Conservation (phyloP, 179 eudicot species). For the Pouteria campechiana region DNA sequence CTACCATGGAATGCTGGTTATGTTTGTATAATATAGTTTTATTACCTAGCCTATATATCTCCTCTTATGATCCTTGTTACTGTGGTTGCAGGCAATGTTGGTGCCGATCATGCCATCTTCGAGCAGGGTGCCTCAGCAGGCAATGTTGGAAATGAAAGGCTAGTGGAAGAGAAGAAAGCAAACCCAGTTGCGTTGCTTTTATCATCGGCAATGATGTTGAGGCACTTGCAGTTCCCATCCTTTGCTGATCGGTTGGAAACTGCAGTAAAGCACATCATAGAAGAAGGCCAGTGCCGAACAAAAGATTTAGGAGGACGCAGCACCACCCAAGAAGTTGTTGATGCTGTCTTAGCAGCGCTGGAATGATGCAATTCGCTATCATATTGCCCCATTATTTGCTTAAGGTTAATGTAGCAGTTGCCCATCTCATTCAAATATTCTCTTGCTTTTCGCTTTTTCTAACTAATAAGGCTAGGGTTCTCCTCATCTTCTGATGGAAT, state of each 20-base stretch:
- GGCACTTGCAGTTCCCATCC: slow-evolving; percentile 89
- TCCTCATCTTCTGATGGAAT: too few relatives aligned
- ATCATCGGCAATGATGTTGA: slow-evolving; percentile 91
- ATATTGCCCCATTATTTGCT: too few relatives aligned
- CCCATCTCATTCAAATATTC: too few relatives aligned
- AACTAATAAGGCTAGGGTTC: too few relatives aligned
- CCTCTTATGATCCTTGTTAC: too few relatives aligned
- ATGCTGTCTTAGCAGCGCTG: slow-evolving; percentile 72
- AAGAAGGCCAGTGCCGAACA: slow-evolving; percentile 48
- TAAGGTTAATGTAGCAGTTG: too few relatives aligned
- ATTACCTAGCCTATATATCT: too few relatives aligned
- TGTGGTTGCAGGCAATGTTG: slow-evolving; percentile 58
- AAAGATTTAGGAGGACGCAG: slow-evolving; percentile 80
- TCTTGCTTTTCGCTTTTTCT: too few relatives aligned
- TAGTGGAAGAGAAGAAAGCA: slow-evolving; percentile 76
- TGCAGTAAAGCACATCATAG: slow-evolving; percentile 52
- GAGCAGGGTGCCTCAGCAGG: slow-evolving; percentile 99
- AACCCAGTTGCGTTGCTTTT: slow-evolving; percentile 85
- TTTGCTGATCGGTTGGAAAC: slow-evolving; percentile 80
- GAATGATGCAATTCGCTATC: too few relatives aligned
- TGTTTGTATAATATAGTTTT: too few relatives aligned
- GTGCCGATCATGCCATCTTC: slow-evolving; percentile 78
- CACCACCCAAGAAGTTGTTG: slow-evolving; percentile 73
- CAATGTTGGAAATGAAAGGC: slow-evolving; percentile 62
- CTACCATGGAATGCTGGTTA: too few relatives aligned